These are phyloP conservation scores for Jackrogersella minutella DNA, from an alignment of 495 filamentous ascomycete genomes.

Conservation along the genomic window DNA sequence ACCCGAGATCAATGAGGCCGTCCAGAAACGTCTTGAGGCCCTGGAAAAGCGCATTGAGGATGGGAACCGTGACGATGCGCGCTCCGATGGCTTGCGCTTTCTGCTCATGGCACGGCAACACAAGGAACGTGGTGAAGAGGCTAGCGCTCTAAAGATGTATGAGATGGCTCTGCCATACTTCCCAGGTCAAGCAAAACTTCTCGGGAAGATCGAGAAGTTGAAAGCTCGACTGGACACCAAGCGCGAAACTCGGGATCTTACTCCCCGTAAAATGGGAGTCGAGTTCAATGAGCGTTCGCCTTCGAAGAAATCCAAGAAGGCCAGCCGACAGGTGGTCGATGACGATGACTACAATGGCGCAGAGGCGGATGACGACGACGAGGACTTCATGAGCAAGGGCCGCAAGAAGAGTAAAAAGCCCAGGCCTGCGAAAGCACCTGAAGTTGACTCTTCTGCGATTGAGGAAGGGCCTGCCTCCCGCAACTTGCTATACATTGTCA, in stretches of 20 bases:
- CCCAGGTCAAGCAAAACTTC: constrained; percentile 82
- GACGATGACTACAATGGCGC: constrained; percentile 49
- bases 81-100: constrained; percentile 82
- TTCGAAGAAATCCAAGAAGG: constrained; percentile 34
- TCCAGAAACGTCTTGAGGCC: constrained; percentile 80
- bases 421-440: constrained; percentile 36
- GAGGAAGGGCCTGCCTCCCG: constrained; percentile 54
- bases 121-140: constrained; percentile 79
- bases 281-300: background rate
- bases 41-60: constrained; percentile 84
- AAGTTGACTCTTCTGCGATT: constrained; percentile 16
- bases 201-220: constrained; percentile 76
- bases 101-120: constrained; percentile 93
- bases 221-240: constrained; percentile 65
- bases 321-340: constrained; percentile 8
- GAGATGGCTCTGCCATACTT: constrained; percentile 85
- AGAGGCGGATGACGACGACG: constrained; percentile 60
- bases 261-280: constrained; percentile 14
- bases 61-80: constrained; percentile 69
- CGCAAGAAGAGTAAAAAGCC: constrained; percentile 50
- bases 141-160: constrained; percentile 84
- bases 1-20: constrained; percentile 72
- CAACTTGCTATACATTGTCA: constrained; percentile 82
- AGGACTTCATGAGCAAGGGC: constrained; percentile 48
- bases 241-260: constrained; percentile 38